These are phyloP conservation scores for Diaporthe australafricana DNA, from an alignment of 2,329 filamentous ascomycete genomes.

Conservation along the genomic window DNA sequence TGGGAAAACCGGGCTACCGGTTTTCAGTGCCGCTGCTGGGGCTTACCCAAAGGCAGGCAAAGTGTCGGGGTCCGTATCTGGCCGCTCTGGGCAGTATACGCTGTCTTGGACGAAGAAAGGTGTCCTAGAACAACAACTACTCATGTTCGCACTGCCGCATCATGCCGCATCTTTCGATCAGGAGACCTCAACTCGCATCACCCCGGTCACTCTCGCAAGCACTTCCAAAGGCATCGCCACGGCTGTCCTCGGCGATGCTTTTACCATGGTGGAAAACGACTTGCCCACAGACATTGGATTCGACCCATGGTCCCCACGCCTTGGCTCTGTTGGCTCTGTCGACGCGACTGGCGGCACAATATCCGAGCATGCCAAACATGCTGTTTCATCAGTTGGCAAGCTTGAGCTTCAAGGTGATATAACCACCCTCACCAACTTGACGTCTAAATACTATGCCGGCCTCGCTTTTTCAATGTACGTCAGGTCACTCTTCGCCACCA, in stretches of 20 bases:
- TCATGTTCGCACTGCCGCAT: conserved; percentile 93
- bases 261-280: conserved; percentile 80
- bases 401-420: neutral
- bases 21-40: conserved; percentile 1
- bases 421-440: neutral
- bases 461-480: neutral
- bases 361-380: neutral
- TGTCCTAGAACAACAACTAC: conserved; percentile 52
- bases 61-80: neutral
- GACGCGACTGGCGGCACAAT: neutral
- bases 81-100: neutral
- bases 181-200: conserved; percentile 63
- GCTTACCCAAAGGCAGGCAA: conserved; percentile 1
- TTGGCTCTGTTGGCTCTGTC: neutral
- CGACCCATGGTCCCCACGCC: conserved; percentile 75
- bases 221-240: conserved; percentile 88
- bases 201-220: conserved; percentile 74
- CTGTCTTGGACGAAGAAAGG: neutral
- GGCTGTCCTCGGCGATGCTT: conserved; percentile 76
- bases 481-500: neutral
- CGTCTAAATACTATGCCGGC: neutral
- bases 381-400: neutral
- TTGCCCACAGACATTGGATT: conserved; percentile 82
- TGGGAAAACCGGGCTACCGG: neutral
- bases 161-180: conserved; percentile 80